A percentile compares a stretch with the other conserved stretches of the same genome.
Evolutionary conservation across 352 stramenopile species (phyloP).

Genomic region (Elongisporangium anandrum): DNA sequence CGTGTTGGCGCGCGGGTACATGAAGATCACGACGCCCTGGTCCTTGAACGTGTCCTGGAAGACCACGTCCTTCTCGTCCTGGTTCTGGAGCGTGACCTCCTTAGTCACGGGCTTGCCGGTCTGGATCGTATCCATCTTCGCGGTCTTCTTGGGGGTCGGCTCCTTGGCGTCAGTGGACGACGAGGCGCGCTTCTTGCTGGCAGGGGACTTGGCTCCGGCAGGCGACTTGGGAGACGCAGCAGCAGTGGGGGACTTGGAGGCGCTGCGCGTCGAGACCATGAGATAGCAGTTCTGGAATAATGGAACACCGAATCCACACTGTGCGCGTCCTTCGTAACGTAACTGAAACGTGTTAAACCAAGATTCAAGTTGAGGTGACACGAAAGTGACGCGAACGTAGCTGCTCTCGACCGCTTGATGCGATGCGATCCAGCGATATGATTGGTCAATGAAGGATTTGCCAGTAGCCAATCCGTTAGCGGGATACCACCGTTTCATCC

Average conservation of each 20-base stretch:
- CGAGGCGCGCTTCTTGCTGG: slow-evolving; percentile 41
- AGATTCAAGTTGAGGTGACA: slow-evolving; percentile 17
- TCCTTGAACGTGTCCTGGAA: slow-evolving; percentile 74
- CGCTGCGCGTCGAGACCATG: slow-evolving; percentile 60
- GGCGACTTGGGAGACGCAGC: slow-evolving; percentile 26
- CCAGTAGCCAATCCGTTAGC: neutral
- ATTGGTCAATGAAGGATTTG: slow-evolving; percentile 19
- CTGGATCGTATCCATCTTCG: slow-evolving; percentile 17
- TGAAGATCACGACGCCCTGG: slow-evolving; percentile 84
- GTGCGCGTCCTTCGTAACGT: neutral
- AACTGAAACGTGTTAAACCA: neutral
- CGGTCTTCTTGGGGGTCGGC: slow-evolving; percentile 14
- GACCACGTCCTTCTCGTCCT: slow-evolving; percentile 51
- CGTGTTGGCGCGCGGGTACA: slow-evolving; percentile 86
- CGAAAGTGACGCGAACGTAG: slow-evolving; percentile 12
- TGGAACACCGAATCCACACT: neutral
- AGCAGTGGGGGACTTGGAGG: slow-evolving; percentile 10
- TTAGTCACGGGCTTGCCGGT: slow-evolving; percentile 49
- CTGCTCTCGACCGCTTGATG: slow-evolving; percentile 6
- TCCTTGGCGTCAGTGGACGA: slow-evolving; percentile 41
- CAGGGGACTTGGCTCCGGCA: slow-evolving; percentile 14
- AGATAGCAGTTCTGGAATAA: neutral
- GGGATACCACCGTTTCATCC: slow-evolving; percentile 3
- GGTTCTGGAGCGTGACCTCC: slow-evolving; percentile 69
- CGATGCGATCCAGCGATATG: slow-evolving; percentile 8